phyloP scores from a whole-genome alignment of 768 basidiomycete genomes.

The Phylloporus sp. region DNA sequence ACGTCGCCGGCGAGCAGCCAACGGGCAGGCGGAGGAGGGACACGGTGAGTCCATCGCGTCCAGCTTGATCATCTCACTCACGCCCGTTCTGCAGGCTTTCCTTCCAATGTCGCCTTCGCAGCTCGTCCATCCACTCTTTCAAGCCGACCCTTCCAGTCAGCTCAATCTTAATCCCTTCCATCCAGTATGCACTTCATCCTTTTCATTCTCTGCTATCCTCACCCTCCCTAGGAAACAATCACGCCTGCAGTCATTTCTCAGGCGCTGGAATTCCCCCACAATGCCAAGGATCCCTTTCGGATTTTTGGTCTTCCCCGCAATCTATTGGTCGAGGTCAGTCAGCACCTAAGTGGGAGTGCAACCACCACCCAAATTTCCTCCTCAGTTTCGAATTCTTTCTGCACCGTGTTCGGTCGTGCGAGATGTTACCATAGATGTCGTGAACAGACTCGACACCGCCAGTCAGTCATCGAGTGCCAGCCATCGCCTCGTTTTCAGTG shows the following conservation, averaged over 20 bases:
- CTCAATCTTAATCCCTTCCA: conserved; percentile 40
- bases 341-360: background rate
- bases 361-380: background rate
- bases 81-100: conserved; percentile 34
- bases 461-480: conserved; percentile 44
- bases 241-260: conserved; percentile 37
- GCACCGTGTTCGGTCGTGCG: conserved; percentile 71
- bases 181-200: conserved; percentile 32
- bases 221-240: conserved; percentile 27
- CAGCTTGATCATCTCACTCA: background rate
- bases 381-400: conserved; percentile 64
- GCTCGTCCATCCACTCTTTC: conserved; percentile 39
- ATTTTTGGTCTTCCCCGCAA: conserved; percentile 70
- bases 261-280: conserved; percentile 41
- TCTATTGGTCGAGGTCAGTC: conserved; percentile 63
- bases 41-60: conserved; percentile 9
- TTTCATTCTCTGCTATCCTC: background rate
- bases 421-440: conserved; percentile 53
- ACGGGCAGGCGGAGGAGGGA: conserved; percentile 23
- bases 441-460: conserved; percentile 50
- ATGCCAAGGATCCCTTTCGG: conserved; percentile 47
- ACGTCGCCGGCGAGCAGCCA: conserved; percentile 18
- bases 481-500: conserved; percentile 62
- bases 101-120: conserved; percentile 36
- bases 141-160: conserved; percentile 31